Evolutionary conservation across 2,329 filamentous ascomycete species (phyloP), one percentile per base, ranked within the genome.

Genomic region (Fusarium palustre): DNA sequence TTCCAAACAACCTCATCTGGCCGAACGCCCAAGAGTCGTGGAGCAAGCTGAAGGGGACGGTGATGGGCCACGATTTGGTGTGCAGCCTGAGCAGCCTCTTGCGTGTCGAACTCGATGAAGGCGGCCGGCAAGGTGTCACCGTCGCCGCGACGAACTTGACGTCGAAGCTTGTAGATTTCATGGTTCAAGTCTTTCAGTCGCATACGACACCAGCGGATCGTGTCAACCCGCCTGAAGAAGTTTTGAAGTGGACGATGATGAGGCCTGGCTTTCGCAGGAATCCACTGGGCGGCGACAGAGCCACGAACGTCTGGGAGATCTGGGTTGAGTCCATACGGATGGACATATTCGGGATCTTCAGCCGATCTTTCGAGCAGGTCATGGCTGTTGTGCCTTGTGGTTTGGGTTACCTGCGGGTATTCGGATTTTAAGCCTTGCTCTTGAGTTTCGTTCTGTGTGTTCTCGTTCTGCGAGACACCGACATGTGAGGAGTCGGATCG

Each of bases 21-120:
- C 24, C 89, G 88, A 55, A 97, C 85, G 18, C 95, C 95, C 55
- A 97, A 92, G 74, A 92, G 93, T 25, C 93, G 90, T 30, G 93
- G 93, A 6, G 91, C 87, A 90, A 99, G 94, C 76, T 95, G 93
- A 38, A 97, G 83, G 34, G 92, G 91, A 60, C 93, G 90, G 79
- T 97, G 94, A 79, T 97, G 94, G 4, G 94, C 90, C 11, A 98
- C 85, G 25, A 92, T 90, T 79, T 99, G 96, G 77, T 89, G 95
- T 16, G 95, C 95, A 55, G 88, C 86, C 79, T 99, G 94, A 16
- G 96, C 96, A 58, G 92, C 91, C 57, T 91, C 87, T 77, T 97
- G 93, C 3, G 86, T 89, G 65, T 88, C 85, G 75, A 98, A 99
- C 77, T 98, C 94, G 69, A 99, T 90, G 74, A 99, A 99, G 13